Evolutionary conservation across 352 stramenopile genomes (phyloP).

Genomic region (Sclerospora graminicola): DNA sequence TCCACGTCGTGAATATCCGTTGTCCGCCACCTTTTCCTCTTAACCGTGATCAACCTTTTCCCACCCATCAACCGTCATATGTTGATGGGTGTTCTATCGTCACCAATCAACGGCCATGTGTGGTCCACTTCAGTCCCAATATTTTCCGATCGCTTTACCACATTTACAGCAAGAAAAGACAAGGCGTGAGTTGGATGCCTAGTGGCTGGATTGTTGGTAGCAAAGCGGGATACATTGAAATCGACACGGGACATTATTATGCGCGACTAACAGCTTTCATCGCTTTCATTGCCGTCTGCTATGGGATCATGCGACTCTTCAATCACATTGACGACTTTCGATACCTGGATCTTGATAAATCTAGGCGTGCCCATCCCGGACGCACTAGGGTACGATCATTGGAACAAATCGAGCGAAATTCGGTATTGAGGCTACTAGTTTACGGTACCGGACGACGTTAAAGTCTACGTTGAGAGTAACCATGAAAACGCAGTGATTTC

Average conservation of each 20-base stretch:
- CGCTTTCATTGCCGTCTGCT: slow-evolving; percentile 52
- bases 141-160: too few relatives aligned
- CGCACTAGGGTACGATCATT: slow-evolving; percentile 35
- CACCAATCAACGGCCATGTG: too few relatives aligned
- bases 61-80: too few relatives aligned
- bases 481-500: slow-evolving; percentile 33
- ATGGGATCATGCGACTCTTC: slow-evolving; percentile 51
- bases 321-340: slow-evolving; percentile 53
- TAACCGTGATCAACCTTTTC: too few relatives aligned
- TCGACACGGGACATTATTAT: slow-evolving; percentile 84
- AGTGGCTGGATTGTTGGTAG: slow-evolving; percentile 74
- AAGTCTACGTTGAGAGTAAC: slow-evolving; percentile 35
- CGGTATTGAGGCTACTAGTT: slow-evolving; percentile 77
- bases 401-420: slow-evolving; percentile 21
- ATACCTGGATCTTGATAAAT: slow-evolving; percentile 19
- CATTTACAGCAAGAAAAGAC: slow-evolving; percentile 59
- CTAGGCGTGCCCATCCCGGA: slow-evolving; percentile 20
- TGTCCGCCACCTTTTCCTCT: too few relatives aligned
- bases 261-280: slow-evolving; percentile 57
- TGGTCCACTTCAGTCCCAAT: too few relatives aligned
- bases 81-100: too few relatives aligned
- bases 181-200: slow-evolving; percentile 83
- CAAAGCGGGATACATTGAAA: slow-evolving; percentile 72
- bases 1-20: too few relatives aligned
- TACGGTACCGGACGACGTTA: slow-evolving; percentile 32